Conservation (phyloP, 441 rosid species). For the Viola pubescens region DNA sequence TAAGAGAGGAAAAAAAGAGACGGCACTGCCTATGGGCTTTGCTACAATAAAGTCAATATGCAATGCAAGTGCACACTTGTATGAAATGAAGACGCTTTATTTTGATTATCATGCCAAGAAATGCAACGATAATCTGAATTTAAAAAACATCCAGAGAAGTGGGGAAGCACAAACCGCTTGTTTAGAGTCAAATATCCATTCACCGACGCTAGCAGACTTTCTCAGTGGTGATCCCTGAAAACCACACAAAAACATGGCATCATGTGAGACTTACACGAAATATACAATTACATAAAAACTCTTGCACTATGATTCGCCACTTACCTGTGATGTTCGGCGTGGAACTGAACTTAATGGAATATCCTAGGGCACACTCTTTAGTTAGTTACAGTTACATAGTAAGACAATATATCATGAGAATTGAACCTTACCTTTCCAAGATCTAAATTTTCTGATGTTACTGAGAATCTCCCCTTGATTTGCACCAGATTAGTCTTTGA, state of each 20-base stretch:
- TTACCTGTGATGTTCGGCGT: conserved; percentile 79
- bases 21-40: background rate
- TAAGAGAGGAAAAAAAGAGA: conserved; percentile 4
- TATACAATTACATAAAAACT: conserved; percentile 12
- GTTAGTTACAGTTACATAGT: conserved; percentile 35
- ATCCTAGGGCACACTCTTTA: conserved; percentile 56
- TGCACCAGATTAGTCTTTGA: conserved; percentile 88
- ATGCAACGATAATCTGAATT: no score
- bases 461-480: conserved; percentile 93
- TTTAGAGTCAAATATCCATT: conserved; percentile 69
- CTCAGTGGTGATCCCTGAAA: conserved; percentile 71
- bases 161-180: conserved; percentile 40
- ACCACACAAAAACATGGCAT: conserved; percentile 18
- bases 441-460: conserved; percentile 95
- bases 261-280: conserved; percentile 17
- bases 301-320: conserved; percentile 26
- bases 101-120: no score
- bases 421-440: conserved; percentile 65
- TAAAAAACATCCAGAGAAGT: conserved; percentile 1
- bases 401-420: conserved; percentile 18
- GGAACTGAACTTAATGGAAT: conserved; percentile 69
- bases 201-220: conserved; percentile 95
- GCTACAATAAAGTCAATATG: no score
- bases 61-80: no score
- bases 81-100: no score